Percentiles rank a stretch among this genome's conserved stretches.
Evolutionary conservation across 2,329 filamentous ascomycete species (phyloP).

Genomic region (Fonsecaea erecta): DNA sequence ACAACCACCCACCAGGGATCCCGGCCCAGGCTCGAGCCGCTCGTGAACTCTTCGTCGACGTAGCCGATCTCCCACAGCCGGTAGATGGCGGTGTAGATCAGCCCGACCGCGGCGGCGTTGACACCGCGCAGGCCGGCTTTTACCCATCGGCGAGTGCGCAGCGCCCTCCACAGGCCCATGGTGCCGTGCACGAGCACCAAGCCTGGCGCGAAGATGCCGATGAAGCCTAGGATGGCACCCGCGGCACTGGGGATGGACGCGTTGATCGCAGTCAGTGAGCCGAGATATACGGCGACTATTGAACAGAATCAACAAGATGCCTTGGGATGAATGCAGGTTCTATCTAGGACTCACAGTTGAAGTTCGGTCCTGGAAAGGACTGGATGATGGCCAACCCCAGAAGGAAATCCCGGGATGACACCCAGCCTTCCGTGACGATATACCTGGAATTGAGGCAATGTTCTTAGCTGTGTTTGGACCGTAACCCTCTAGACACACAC

Average conservation of each 20-base stretch:
- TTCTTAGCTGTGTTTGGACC: no score
- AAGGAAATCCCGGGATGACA: slow-evolving; percentile 71
- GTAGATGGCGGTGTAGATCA: slow-evolving; percentile 69
- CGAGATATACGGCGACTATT: slow-evolving; percentile 65
- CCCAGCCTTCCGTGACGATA: slow-evolving; percentile 73
- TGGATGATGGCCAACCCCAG: slow-evolving; percentile 74
- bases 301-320: no score
- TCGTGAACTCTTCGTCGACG: slow-evolving; percentile 54
- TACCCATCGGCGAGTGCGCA: slow-evolving; percentile 55
- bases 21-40: slow-evolving; percentile 59
- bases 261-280: slow-evolving; percentile 54
- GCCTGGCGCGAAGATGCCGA: slow-evolving; percentile 61
- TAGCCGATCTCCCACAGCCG: slow-evolving; percentile 67
- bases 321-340: no score
- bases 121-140: slow-evolving; percentile 59
- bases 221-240: slow-evolving; percentile 58
- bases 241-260: slow-evolving; percentile 45
- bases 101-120: slow-evolving; percentile 64
- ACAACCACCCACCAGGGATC: slow-evolving; percentile 70
- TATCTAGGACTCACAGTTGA: no score
- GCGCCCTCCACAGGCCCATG: slow-evolving; percentile 59
- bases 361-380: slow-evolving; percentile 63
- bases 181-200: slow-evolving; percentile 46
- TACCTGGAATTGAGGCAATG: no score
- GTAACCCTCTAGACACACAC: no score